Evolutionary conservation across 345 rosid species (phyloP), one percentile per base, ranked within the genome.

Genomic region (Gossypium stocksii): DNA sequence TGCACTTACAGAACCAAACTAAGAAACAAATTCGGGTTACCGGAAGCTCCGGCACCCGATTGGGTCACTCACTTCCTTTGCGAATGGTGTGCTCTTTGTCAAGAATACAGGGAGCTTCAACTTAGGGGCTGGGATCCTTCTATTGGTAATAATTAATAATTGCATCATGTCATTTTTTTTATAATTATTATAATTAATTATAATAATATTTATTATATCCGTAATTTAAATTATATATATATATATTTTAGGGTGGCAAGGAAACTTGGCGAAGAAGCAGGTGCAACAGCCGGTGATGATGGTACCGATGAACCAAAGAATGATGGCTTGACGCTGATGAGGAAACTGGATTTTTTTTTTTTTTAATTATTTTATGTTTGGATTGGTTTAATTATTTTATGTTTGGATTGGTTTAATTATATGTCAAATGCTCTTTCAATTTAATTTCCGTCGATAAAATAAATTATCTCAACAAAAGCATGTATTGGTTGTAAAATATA

Each of bases 31-130:
- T 89, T 82, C 20, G 91, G 89, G 14, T 75, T 91, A 38, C 78
- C 83, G 6, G 93, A 89, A 79, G 73, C 86, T 41, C 93, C 94
- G 12, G 87, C 85, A 11, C 86, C 94, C 0, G 93, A 89, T 64
- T 89, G 94, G 82, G 16, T 85, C 77, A 83, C 85, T 41, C 94
- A 91, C 74, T 83, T 68, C 61, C 75, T 89, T 20, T 91, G 73
- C 79, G 97, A 89, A 62, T 76, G 75, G 19, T 89, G 97, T 73
- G 93, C 97, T 64, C 91, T 91, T 74, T 89, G 97, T 63, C 97
- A 89, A 77, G 91, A 87, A 29, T 87, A 89, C 70, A 81, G 92
- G 53, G 94, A 91, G 82, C 97, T 91, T 41, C 78, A 85, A 19
- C 77, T 2, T 46, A 85, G 94, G 80, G 93, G 94, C 64, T 65